A percentile compares a stretch with the other conserved stretches of the same genome.
These are phyloP conservation scores for Euclidium syriacum DNA, from an alignment of 345 rosid genomes.

Conservation along the genomic window DNA sequence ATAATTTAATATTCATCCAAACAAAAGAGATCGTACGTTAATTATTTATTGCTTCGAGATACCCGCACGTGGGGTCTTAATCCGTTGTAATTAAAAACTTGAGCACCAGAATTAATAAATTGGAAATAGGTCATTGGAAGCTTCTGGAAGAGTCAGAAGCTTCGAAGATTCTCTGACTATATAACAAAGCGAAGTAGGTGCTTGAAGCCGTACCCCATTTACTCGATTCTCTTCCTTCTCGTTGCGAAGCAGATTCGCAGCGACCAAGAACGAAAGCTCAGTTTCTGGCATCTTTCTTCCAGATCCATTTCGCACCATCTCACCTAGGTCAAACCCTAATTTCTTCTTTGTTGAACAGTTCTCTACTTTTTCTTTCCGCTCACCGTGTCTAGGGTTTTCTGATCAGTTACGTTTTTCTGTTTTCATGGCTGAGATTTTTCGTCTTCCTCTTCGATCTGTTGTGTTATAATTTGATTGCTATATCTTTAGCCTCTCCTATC, in stretches of 20 bases:
- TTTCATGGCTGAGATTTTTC: background rate
- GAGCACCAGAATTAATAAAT: background rate
- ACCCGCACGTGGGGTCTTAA: too few species aligned
- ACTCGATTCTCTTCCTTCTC: background rate
- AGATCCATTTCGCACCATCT: background rate
- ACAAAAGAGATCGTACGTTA: too few species aligned
- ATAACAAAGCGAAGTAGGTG: background rate
- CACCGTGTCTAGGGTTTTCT: background rate
- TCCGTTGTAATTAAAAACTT: too few species aligned
- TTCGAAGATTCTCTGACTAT: slow-evolving; percentile 13
- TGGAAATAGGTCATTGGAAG: background rate
- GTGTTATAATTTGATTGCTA: too few species aligned
- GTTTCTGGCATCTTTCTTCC: background rate
- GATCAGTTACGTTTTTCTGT: background rate
- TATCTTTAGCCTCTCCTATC: too few species aligned
- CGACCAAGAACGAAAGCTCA: background rate
- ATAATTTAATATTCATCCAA: too few species aligned
- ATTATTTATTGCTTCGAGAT: too few species aligned
- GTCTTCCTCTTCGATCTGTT: background rate
- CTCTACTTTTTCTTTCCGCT: background rate
- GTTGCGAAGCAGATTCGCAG: too few species aligned
- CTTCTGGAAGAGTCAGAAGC: background rate
- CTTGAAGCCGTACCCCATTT: background rate
- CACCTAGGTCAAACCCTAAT: background rate
- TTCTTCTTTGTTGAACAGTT: background rate